phyloP scores from a whole-genome alignment of 345 rosid species.

The Eutrema japonicum region DNA sequence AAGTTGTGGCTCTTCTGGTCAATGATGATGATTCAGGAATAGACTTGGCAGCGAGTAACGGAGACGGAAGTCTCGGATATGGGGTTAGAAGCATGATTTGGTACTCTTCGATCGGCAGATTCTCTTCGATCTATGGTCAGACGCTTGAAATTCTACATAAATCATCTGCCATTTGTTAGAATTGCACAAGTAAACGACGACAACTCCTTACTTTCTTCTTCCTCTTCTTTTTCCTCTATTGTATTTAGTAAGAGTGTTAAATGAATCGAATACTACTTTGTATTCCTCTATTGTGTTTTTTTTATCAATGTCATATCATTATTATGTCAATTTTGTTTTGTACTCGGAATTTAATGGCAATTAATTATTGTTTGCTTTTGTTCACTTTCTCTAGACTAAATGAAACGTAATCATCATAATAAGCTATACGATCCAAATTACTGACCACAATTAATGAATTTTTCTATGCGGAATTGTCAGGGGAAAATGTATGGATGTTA shows the following conservation, averaged over 20 bases:
- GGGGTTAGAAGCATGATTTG: constrained; percentile 29
- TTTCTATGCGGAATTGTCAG: neutral
- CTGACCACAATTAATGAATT: neutral
- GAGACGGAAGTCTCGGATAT: constrained; percentile 35
- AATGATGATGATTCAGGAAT: constrained; percentile 17
- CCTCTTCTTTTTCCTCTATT: constrained; percentile 19
- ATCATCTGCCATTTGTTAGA: constrained; percentile 10
- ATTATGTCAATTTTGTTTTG: neutral
- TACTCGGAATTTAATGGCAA: too few relatives aligned
- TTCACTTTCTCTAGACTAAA: too few relatives aligned
- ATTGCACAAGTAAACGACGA: constrained; percentile 9
- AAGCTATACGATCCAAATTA: too few relatives aligned
- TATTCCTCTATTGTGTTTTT: neutral
- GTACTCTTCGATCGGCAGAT: neutral
- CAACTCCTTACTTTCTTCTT: neutral
- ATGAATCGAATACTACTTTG: constrained; percentile 11
- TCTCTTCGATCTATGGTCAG: constrained; percentile 12
- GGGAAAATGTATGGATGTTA: constrained; percentile 27
- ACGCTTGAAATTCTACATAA: constrained; percentile 14
- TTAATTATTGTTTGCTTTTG: too few relatives aligned
- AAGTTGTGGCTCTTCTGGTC: constrained; percentile 24
- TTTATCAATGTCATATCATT: neutral
- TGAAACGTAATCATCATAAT: too few relatives aligned
- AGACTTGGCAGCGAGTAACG: constrained; percentile 24
- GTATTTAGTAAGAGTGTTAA: constrained; percentile 10